Percentiles rank a stretch among this genome's conserved stretches.
These are phyloP conservation scores for Neobulgaria alba DNA, from an alignment of 2,329 filamentous ascomycete genomes.

Conservation along the genomic window DNA sequence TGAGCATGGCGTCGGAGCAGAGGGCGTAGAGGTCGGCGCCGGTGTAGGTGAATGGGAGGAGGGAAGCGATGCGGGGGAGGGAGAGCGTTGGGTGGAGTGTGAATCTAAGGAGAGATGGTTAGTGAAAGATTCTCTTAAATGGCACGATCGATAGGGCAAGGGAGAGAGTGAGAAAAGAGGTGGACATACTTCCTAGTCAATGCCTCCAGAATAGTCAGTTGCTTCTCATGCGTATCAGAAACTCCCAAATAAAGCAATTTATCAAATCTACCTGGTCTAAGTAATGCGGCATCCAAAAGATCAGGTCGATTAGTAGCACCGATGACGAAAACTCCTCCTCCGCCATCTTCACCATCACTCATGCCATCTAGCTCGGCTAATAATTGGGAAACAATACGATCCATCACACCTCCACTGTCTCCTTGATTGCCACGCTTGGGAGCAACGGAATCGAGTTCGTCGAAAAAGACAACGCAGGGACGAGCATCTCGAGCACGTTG, in stretches of 20 bases:
- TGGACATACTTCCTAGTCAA: constrained; percentile 75
- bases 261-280: constrained; percentile 88
- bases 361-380: constrained; percentile 95
- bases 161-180: not conserved
- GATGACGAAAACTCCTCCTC: constrained; percentile 88
- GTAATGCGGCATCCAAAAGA: constrained; percentile 78
- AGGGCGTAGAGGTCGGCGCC: constrained; percentile 96
- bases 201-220: constrained; percentile 87
- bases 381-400: constrained; percentile 90
- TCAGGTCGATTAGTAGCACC: constrained; percentile 94
- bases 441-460: constrained; percentile 86
- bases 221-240: constrained; percentile 93
- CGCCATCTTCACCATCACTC: constrained; percentile 79
- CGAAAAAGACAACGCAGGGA: constrained; percentile 88
- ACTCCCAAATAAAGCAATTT: constrained; percentile 98
- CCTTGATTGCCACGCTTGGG: constrained; percentile 96
- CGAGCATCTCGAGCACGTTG: constrained; percentile 77
- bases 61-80: constrained; percentile 62
- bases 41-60: constrained; percentile 89
- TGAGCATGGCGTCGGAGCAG: constrained; percentile 97
- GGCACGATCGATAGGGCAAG: no score
- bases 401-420: constrained; percentile 96
- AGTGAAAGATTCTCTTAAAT: no score
- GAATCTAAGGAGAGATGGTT: constrained; percentile 70
- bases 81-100: constrained; percentile 73